Percentiles rank a stretch among this genome's conserved stretches.
Conservation (phyloP, 2,329 filamentous ascomycete species). For the Leptographium galeiforme region DNA sequence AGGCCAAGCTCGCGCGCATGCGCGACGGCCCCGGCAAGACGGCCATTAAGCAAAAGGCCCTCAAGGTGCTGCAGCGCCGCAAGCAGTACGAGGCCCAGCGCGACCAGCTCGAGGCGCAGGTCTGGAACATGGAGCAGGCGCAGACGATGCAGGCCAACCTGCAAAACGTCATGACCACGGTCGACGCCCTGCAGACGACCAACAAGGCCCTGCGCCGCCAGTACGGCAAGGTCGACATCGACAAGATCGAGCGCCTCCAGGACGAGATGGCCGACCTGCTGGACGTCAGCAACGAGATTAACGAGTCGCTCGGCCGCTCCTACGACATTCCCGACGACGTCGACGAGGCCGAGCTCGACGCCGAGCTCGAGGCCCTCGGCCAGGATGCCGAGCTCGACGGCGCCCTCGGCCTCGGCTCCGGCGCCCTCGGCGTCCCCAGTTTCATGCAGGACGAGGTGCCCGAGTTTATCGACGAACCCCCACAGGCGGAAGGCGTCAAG, state of each 20-base stretch:
- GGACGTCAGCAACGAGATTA: slow-evolving; percentile 96
- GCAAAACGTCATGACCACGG: slow-evolving; percentile 96
- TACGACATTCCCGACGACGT: slow-evolving; percentile 97
- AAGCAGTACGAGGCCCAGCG: slow-evolving; percentile 91
- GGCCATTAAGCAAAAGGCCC: slow-evolving; percentile 84
- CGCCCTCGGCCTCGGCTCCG: slow-evolving; percentile 35
- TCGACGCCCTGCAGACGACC: slow-evolving; percentile 93
- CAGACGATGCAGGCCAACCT: slow-evolving; percentile 98
- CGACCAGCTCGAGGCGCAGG: slow-evolving; percentile 84
- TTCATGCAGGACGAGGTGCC: slow-evolving; percentile 87
- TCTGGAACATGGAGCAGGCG: slow-evolving; percentile 98
- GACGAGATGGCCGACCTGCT: slow-evolving; percentile 98
- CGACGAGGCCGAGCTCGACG: slow-evolving; percentile 90
- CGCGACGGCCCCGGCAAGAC: slow-evolving; percentile 89
- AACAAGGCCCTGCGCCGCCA: slow-evolving; percentile 86
- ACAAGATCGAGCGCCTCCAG: slow-evolving; percentile 94
- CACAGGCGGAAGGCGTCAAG: slow-evolving; percentile 21
- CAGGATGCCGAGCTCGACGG: slow-evolving; percentile 83
- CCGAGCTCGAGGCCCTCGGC: slow-evolving; percentile 85
- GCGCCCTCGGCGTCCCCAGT: slow-evolving; percentile 49
- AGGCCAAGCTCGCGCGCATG: slow-evolving; percentile 80
- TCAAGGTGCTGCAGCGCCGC: slow-evolving; percentile 84
- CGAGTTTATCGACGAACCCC: slow-evolving; percentile 87
- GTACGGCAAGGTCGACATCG: slow-evolving; percentile 94
- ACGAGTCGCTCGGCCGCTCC: slow-evolving; percentile 79